Evolutionary conservation across 192 early-diverging fungal species (phyloP), one percentile per base, ranked within the genome.

Genomic region (Funneliformis mosseae): DNA sequence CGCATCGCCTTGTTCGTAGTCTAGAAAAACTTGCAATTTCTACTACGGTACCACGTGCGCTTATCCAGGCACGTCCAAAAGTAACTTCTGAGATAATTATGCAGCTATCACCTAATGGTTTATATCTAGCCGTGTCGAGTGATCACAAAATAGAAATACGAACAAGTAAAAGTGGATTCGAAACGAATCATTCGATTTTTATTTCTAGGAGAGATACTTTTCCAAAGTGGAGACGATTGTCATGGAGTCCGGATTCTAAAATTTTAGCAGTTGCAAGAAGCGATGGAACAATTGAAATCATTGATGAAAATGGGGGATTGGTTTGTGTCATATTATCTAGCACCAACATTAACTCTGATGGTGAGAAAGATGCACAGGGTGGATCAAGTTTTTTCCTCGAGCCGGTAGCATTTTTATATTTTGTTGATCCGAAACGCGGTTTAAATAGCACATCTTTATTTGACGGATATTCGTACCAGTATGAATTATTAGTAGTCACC

Each of bases 401-500:
- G 23, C 86, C 86, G 7, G 81, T 87, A 10, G 81, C 83, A 38
- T 84, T 82, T 48, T 63, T 87, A 23, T 84, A 76, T n/a, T 87
- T 87, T 61, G 55, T 77, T 62, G 79, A 84, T 63, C 42, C 66
- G 0, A 60, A 80, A 67, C 62, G 71, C 45, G 81, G 69, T 43
- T 80, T 14, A 42, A 33, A 7, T 16, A 64, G n/a, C 33, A 61
- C 66, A 23, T 23, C 85, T 9, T 48, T 60, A 14, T 85, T 80
- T 62, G 81, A 88, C 10, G 89, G 85, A 2, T 77, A 90, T 50
- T 39, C 50, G 3, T 91, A 91, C 66, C 84, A 86, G 21, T 88
- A 91, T 67, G 87, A 90, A 72, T 80, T 91, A 4, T 25, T 91
- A 23, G 81, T 85, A 12, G 81, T 91, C 74, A 90, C 86, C 7